A percentile compares a stretch with the other conserved stretches of the same genome.
Evolutionary conservation across 2,329 filamentous ascomycete species (phyloP).

Genomic region (Pyrenophora seminiperda): DNA sequence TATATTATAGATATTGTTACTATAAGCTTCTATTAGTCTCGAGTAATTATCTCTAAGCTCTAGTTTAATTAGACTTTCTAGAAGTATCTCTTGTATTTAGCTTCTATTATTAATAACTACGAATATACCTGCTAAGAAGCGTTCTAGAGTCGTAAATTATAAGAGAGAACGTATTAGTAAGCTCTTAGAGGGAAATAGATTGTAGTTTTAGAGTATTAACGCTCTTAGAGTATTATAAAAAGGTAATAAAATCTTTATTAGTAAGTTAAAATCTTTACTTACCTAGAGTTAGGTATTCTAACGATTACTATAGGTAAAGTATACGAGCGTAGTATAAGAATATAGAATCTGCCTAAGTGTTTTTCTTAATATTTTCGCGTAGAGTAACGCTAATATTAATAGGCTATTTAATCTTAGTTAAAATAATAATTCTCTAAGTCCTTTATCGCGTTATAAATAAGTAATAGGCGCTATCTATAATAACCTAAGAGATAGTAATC

Average conservation of each 20-base stretch:
- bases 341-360: slow-evolving; percentile 1
- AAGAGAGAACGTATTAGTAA: not conserved
- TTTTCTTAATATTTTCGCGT: not conserved
- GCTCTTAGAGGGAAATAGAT: not conserved
- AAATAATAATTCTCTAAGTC: not conserved
- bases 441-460: not conserved
- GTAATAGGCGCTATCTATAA: not conserved
- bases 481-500: slow-evolving; percentile 1
- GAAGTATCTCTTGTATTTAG: not conserved
- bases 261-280: slow-evolving; percentile 1
- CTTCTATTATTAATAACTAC: not conserved
- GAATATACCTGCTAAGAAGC: slow-evolving; percentile 1
- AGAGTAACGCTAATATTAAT: slow-evolving; percentile 1
- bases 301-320: not conserved
- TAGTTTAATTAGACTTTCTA: not conserved
- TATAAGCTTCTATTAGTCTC: not conserved
- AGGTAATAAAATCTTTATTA: slow-evolving; percentile 6
- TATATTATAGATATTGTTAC: not conserved
- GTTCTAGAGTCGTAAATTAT: not conserved
- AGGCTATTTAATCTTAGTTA: not conserved
- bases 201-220: not conserved
- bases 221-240: slow-evolving; percentile 1
- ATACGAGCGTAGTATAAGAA: slow-evolving; percentile 5
- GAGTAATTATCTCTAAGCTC: not conserved
- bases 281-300: not conserved